Percentiles rank a stretch among this genome's conserved stretches.
Conservation (phyloP, 257 asterid genomes). For the Solanum etuberosum region DNA sequence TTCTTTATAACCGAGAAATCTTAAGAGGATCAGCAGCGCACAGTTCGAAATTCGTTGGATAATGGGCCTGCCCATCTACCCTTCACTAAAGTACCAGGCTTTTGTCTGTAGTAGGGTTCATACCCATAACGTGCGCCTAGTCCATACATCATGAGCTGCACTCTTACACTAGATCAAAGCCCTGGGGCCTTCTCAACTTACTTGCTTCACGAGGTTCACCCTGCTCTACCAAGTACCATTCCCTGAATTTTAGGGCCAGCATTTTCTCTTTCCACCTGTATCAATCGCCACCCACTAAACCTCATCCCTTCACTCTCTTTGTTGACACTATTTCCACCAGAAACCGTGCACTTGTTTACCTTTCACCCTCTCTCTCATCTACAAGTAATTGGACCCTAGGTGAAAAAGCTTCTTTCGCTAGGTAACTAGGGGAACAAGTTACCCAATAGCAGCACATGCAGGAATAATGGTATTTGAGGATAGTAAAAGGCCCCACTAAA, state of each 20-base stretch:
- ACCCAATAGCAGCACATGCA: not conserved
- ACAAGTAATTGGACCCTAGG: not conserved
- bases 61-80: not conserved
- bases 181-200: not conserved
- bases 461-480: not conserved
- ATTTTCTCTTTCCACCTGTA: not conserved
- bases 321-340: not conserved
- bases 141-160: not conserved
- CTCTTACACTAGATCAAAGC: not conserved
- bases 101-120: not conserved
- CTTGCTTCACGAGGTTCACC: not conserved
- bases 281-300: not conserved
- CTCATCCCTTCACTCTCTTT: not conserved
- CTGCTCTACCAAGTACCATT: not conserved
- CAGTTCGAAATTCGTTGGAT: not conserved
- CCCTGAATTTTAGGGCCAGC: not conserved
- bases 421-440: not conserved
- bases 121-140: not conserved
- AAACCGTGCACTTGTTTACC: not conserved
- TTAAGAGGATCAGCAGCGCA: not conserved
- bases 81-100: not conserved
- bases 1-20: not conserved
- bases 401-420: not conserved
- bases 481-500: not conserved
- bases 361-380: not conserved